Percentiles rank a stretch among this genome's conserved stretches.
phyloP scores from a whole-genome alignment of 345 rosid genomes.

The Pseudoturritis turrita region DNA sequence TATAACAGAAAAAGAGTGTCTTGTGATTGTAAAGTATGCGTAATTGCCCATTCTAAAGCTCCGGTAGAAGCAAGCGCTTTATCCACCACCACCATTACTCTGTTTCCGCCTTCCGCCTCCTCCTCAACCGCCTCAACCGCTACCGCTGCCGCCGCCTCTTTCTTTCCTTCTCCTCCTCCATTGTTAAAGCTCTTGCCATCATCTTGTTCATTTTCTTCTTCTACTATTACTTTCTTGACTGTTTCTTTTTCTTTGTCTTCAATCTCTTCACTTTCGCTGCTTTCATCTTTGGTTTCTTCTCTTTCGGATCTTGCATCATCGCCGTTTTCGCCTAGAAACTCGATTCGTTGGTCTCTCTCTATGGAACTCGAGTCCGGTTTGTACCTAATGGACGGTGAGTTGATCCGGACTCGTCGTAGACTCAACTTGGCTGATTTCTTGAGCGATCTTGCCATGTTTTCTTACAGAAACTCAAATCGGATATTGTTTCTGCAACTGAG shows the following conservation, averaged over 20 bases:
- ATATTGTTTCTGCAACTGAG: background rate
- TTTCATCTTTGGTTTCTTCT: constrained; percentile 17
- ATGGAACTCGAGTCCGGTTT: constrained; percentile 30
- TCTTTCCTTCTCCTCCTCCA: constrained; percentile 14
- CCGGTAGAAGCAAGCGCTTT: constrained; percentile 60
- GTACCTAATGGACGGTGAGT: constrained; percentile 43
- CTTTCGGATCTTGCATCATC: constrained; percentile 17
- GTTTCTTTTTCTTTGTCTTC: constrained; percentile 24
- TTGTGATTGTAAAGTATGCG: constrained; percentile 57
- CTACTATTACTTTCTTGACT: constrained; percentile 1
- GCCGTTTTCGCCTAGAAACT: constrained; percentile 38
- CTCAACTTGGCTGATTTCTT: constrained; percentile 44
- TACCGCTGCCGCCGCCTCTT: constrained; percentile 9
- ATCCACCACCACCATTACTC: constrained; percentile 86
- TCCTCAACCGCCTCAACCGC: constrained; percentile 3
- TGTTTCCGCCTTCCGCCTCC: constrained; percentile 36
- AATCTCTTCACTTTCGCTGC: background rate
- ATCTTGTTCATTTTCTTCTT: constrained; percentile 6
- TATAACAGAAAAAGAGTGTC: constrained; percentile 60
- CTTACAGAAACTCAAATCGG: background rate
- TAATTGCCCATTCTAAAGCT: constrained; percentile 86
- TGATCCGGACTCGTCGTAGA: constrained; percentile 36
- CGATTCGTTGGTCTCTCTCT: constrained; percentile 45
- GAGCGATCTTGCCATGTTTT: constrained; percentile 29
- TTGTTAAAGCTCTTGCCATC: constrained; percentile 14